Percentiles rank a stretch among this genome's conserved stretches.
Conservation (phyloP, 2,329 filamentous ascomycete species). For the Cladophialophora bantiana region DNA sequence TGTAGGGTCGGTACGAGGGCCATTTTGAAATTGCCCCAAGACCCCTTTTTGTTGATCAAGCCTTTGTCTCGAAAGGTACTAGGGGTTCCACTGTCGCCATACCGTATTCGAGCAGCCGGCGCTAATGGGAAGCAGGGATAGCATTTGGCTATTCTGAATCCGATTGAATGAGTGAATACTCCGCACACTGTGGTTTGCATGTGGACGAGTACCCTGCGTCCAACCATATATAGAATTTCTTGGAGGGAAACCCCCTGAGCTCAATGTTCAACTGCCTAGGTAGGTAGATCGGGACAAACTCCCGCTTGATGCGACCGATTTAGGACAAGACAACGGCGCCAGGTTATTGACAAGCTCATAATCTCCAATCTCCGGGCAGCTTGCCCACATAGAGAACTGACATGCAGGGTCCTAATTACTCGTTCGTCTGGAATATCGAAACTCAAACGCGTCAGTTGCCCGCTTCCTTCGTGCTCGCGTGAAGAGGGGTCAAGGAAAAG, state of each 20-base stretch:
- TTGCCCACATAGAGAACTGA: background rate
- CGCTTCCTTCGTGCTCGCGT: background rate
- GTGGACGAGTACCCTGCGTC: background rate
- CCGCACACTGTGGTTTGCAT: background rate
- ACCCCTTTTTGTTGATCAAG: background rate
- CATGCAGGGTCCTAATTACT: background rate
- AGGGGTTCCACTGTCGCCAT: background rate
- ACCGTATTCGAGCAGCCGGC: background rate
- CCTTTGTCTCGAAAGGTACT: conserved; percentile 2
- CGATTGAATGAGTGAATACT: background rate
- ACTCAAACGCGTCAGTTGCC: background rate
- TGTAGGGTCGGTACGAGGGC: background rate
- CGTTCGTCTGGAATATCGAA: background rate
- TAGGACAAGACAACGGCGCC: background rate
- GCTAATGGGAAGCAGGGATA: background rate
- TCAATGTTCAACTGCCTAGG: background rate
- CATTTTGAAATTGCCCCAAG: background rate
- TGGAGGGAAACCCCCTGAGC: background rate
- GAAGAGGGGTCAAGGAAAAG: background rate
- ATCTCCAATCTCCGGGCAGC: background rate
- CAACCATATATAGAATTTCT: background rate
- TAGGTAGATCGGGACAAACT: background rate
- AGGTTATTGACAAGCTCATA: background rate
- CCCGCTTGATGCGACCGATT: background rate
- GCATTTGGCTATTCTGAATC: background rate